These are phyloP conservation scores for Coemansia sp. DNA, from an alignment of 192 early-diverging fungal genomes.

Conservation along the genomic window DNA sequence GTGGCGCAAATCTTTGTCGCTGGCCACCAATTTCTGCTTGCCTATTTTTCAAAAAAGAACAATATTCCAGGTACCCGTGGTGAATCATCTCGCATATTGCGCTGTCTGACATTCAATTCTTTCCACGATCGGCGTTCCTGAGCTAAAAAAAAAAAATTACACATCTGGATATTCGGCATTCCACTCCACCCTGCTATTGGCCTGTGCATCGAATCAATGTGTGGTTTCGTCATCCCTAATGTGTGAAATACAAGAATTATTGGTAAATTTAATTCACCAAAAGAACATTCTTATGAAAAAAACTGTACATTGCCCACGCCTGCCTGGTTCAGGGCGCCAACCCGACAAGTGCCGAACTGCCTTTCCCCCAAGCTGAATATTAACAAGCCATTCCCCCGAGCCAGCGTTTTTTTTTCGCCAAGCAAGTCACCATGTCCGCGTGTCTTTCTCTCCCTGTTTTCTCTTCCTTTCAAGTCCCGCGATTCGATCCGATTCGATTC, in stretches of 20 bases:
- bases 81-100: background rate
- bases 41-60: too few relatives aligned
- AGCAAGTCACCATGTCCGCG: background rate
- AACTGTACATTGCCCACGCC: background rate
- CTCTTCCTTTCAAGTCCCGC: background rate
- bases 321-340: background rate
- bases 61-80: background rate
- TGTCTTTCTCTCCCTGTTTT: too few relatives aligned
- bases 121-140: background rate
- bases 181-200: background rate
- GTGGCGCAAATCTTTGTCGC: background rate
- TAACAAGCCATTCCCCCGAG: background rate
- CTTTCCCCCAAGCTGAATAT: background rate
- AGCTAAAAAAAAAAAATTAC: too few relatives aligned
- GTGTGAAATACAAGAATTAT: background rate
- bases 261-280: background rate
- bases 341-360: too few relatives aligned
- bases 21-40: too few relatives aligned
- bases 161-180: background rate
- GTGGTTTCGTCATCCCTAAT: background rate
- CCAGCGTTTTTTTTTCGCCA: too few relatives aligned
- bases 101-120: background rate
- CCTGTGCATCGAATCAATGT: background rate
- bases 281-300: background rate
- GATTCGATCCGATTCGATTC: too few relatives aligned